Evolutionary conservation across 2,329 filamentous ascomycete genomes (phyloP).

Genomic region (Ramularia endophylla): DNA sequence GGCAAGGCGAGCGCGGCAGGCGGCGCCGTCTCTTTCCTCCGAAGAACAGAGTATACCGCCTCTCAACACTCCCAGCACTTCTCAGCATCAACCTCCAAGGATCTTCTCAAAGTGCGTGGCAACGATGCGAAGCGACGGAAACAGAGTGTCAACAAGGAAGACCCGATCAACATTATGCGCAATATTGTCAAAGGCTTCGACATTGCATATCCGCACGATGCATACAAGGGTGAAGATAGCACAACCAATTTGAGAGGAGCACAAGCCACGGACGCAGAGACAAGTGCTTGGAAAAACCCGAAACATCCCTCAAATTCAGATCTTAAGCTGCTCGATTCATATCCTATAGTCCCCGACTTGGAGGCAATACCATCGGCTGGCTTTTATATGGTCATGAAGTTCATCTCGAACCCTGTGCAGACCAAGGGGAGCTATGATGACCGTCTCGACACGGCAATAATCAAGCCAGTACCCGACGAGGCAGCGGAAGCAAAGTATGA

Average conservation of each 20-base stretch:
- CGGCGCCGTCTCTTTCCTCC: slow-evolving; percentile 82
- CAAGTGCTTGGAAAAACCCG: slow-evolving; percentile 54
- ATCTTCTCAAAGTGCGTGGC: slow-evolving; percentile 39
- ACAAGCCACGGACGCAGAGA: slow-evolving; percentile 48
- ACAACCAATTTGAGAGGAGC: slow-evolving; percentile 49
- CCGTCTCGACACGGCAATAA: slow-evolving; percentile 53
- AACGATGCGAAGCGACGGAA: slow-evolving; percentile 37
- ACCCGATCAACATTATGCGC: slow-evolving; percentile 55
- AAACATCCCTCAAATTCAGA: slow-evolving; percentile 54
- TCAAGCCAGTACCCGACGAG: slow-evolving; percentile 45
- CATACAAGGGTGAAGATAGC: slow-evolving; percentile 63
- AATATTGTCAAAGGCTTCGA: slow-evolving; percentile 60
- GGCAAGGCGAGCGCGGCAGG: slow-evolving; percentile 76
- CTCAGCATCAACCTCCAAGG: slow-evolving; percentile 51
- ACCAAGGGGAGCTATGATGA: slow-evolving; percentile 48
- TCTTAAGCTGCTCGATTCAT: slow-evolving; percentile 53
- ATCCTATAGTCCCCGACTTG: slow-evolving; percentile 56
- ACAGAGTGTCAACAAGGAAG: slow-evolving; percentile 43
- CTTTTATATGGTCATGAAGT: slow-evolving; percentile 56
- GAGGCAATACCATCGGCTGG: slow-evolving; percentile 54
- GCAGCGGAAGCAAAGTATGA: slow-evolving; percentile 46
- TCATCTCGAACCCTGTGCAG: slow-evolving; percentile 53
- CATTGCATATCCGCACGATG: slow-evolving; percentile 56
- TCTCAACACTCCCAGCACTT: slow-evolving; percentile 41
- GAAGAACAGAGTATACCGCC: slow-evolving; percentile 92